phyloP scores from a whole-genome alignment of 208 protist genomes.

The Lotmaria passim region DNA sequence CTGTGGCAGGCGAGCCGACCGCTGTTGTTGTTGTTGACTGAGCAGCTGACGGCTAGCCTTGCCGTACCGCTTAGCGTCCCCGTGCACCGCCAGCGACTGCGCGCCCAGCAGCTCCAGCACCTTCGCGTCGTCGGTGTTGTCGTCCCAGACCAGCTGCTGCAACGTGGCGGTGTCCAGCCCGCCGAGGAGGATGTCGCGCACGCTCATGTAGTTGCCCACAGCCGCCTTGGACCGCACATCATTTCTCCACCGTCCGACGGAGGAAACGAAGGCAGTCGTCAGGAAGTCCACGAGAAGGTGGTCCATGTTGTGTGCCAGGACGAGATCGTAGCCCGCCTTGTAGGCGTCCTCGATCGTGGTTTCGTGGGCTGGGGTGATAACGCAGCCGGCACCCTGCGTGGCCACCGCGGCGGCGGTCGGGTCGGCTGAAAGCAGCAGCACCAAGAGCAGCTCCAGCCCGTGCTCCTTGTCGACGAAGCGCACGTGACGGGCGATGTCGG shows the following conservation, averaged over 20 bases:
- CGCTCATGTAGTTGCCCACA: constrained; percentile 79
- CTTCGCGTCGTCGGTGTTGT: constrained; percentile 51
- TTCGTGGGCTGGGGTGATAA: constrained; percentile 54
- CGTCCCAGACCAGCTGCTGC: constrained; percentile 53
- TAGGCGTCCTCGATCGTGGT: constrained; percentile 69
- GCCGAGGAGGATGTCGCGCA: constrained; percentile 68
- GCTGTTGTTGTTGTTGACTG: constrained; percentile 29
- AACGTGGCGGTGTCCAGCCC: constrained; percentile 49
- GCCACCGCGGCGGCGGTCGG: constrained; percentile 6
- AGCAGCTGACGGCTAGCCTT: constrained; percentile 20
- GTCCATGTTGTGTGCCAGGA: constrained; percentile 77
- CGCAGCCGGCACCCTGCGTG: constrained; percentile 58
- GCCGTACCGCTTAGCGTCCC: constrained; percentile 41
- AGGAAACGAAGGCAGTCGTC: constrained; percentile 70
- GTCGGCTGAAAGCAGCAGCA: constrained; percentile 59
- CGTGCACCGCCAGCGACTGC: constrained; percentile 42
- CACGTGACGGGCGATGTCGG: constrained; percentile 72
- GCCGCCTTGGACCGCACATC: constrained; percentile 74
- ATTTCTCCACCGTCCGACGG: constrained; percentile 73
- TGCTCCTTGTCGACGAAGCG: constrained; percentile 72
- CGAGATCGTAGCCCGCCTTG: constrained; percentile 78
- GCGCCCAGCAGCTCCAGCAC: constrained; percentile 52
- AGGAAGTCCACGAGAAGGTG: constrained; percentile 81
- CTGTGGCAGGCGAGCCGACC: too few species aligned
- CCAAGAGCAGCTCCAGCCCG: constrained; percentile 67